Evolutionary conservation across 2,329 filamentous ascomycete genomes (phyloP).

Genomic region (Pyrenochaeta sp.): DNA sequence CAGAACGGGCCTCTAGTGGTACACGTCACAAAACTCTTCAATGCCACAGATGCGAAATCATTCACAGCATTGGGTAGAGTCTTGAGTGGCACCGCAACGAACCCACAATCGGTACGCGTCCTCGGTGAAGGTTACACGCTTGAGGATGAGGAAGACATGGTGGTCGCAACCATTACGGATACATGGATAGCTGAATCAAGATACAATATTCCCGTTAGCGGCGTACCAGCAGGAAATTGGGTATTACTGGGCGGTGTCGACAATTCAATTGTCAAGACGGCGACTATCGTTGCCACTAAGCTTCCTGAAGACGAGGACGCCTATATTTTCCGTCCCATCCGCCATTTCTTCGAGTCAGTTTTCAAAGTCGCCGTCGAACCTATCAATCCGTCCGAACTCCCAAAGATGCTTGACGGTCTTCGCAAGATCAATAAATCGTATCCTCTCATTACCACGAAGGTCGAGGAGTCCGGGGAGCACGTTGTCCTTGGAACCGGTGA

Average conservation of each 20-base stretch:
- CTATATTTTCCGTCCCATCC: conserved; percentile 92
- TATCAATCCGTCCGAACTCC: conserved; percentile 95
- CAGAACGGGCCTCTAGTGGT: conserved; percentile 91
- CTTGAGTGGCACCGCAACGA: conserved; percentile 86
- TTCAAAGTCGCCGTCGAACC: conserved; percentile 98
- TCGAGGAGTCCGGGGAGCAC: conserved; percentile 97
- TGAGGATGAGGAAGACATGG: conserved; percentile 98
- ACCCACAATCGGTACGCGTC: conserved; percentile 84
- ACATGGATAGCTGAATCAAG: conserved; percentile 92
- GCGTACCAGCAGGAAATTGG: conserved; percentile 92
- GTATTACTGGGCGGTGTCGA: conserved; percentile 92
- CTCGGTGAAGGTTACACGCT: conserved; percentile 95
- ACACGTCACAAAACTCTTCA: conserved; percentile 93
- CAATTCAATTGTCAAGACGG: conserved; percentile 98
- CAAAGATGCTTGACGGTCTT: conserved; percentile 97
- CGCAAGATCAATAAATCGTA: conserved; percentile 99
- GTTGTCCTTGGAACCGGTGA: conserved; percentile 95
- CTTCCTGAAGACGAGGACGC: conserved; percentile 89
- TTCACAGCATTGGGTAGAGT: conserved; percentile 93
- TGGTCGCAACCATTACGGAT: conserved; percentile 79
- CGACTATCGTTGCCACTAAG: conserved; percentile 83
- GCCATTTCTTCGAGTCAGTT: conserved; percentile 96
- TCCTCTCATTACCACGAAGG: conserved; percentile 92
- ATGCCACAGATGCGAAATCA: conserved; percentile 84
- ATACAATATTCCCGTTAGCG: conserved; percentile 91